These are phyloP conservation scores for Cryphonectria nitschkei DNA, from an alignment of 2,329 filamentous ascomycete species.

Conservation along the genomic window DNA sequence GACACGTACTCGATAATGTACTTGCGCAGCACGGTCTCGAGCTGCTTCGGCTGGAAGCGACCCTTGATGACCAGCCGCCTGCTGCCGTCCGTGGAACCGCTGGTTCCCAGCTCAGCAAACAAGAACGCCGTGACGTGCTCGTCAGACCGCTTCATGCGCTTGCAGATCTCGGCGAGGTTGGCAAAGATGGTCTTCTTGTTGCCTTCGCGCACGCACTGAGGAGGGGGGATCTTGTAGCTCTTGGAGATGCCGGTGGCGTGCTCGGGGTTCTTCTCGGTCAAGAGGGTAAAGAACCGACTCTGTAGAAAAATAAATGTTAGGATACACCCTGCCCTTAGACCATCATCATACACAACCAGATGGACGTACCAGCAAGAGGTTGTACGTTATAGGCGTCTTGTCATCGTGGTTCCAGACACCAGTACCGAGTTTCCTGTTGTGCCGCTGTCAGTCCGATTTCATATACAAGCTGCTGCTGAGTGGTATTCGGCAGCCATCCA, in stretches of 20 bases:
- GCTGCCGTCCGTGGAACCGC: conserved; percentile 90
- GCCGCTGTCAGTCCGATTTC: conserved; percentile 4
- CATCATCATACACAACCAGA: not conserved
- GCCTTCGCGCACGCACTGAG: conserved; percentile 98
- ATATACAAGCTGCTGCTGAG: not conserved
- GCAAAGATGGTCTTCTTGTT: conserved; percentile 99
- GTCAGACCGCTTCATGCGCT: conserved; percentile 98
- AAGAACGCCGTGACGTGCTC: conserved; percentile 97
- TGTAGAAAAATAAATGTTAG: conserved; percentile 13
- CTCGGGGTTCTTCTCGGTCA: conserved; percentile 96
- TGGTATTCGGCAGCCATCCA: not conserved
- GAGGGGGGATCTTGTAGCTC: conserved; percentile 99
- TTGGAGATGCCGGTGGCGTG: conserved; percentile 85
- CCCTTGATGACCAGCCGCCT: conserved; percentile 97
- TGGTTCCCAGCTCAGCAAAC: conserved; percentile 97
- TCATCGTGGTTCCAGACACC: conserved; percentile 89
- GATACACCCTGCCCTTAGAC: too few relatives aligned
- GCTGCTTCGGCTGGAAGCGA: conserved; percentile 99
- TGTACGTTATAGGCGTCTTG: conserved; percentile 78
- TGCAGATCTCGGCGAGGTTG: conserved; percentile 98
- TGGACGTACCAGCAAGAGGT: conserved; percentile 68
- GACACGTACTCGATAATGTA: conserved; percentile 97
- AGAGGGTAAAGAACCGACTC: conserved; percentile 85
- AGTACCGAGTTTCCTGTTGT: conserved; percentile 60
- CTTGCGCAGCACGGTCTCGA: conserved; percentile 94